phyloP scores from a whole-genome alignment of 2,329 filamentous ascomycete genomes.

The Aspergillus candidus region DNA sequence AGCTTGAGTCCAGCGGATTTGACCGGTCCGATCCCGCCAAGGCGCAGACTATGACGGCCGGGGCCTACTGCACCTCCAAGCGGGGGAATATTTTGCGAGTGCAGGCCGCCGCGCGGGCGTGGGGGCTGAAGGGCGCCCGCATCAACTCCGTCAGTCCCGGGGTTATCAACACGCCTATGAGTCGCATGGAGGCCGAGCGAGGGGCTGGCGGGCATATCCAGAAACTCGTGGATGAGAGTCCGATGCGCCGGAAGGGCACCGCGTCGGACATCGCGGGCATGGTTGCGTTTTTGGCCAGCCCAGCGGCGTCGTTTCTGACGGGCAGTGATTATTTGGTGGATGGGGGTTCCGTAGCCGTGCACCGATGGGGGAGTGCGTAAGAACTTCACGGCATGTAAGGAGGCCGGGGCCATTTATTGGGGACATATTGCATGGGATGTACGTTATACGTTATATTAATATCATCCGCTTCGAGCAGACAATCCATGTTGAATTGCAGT shows the following conservation, averaged over 20 bases:
- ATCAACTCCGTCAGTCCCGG: constrained; percentile 8
- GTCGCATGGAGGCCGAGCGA: neutral
- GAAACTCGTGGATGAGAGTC: neutral
- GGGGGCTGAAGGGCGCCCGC: constrained; percentile 2
- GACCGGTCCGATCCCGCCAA: no score
- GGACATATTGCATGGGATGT: no score
- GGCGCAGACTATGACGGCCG: no score
- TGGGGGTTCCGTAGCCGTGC: neutral
- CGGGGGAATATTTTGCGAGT: constrained; percentile 7
- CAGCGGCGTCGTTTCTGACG: neutral
- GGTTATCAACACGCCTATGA: constrained; percentile 1
- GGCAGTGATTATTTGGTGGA: neutral
- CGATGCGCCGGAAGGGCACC: neutral
- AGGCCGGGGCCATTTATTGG: no score
- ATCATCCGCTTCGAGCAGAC: no score
- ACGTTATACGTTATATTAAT: no score
- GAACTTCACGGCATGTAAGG: no score
- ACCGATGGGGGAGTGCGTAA: neutral
- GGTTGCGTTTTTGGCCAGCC: neutral
- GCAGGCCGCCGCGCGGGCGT: constrained; percentile 3
- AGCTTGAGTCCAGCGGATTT: neutral
- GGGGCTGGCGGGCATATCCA: neutral
- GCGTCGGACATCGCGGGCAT: neutral
- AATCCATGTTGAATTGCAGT: no score
- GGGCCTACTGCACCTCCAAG: constrained; percentile 3